Percentiles rank a stretch among this genome's conserved stretches.
Conservation (phyloP, 306 rosid genomes). For the Abrus precatorius region DNA sequence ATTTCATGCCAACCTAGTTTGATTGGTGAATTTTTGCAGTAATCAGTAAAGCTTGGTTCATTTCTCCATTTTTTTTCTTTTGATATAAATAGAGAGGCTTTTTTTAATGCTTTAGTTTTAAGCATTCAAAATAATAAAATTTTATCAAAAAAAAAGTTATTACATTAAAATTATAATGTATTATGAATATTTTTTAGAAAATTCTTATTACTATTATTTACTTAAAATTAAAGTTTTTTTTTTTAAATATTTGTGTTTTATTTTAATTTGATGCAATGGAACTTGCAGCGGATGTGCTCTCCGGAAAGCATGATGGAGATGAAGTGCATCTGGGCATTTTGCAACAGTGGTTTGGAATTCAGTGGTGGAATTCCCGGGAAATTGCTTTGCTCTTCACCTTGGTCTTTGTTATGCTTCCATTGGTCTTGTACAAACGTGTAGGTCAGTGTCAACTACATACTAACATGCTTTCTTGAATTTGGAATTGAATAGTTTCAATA, state of each 20-base stretch:
- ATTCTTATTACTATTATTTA: too few species aligned
- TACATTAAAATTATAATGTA: too few species aligned
- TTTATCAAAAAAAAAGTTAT: too few species aligned
- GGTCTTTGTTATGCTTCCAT: constrained; percentile 73
- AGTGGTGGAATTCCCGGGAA: constrained; percentile 94
- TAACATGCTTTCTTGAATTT: constrained; percentile 32
- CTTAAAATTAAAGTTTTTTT: not conserved
- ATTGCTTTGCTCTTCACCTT: constrained; percentile 66
- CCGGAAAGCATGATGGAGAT: constrained; percentile 66
- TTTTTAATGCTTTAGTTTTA: not conserved
- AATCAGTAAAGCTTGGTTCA: constrained; percentile 5
- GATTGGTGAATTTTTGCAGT: not conserved
- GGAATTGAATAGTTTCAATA: not conserved
- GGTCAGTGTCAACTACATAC: constrained; percentile 60
- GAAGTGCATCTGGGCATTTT: constrained; percentile 81
- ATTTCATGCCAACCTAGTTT: not conserved
- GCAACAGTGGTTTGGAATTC: constrained; percentile 96
- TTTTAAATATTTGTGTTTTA: not conserved
- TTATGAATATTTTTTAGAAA: too few species aligned
- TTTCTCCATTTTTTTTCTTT: not conserved
- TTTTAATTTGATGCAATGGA: constrained; percentile 10
- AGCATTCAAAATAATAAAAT: too few species aligned
- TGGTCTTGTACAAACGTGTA: constrained; percentile 75
- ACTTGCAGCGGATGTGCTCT: constrained; percentile 79
- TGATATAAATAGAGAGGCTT: not conserved